phyloP scores from a whole-genome alignment of 108 stramenopile genomes.

The Conticribra weissflogii region DNA sequence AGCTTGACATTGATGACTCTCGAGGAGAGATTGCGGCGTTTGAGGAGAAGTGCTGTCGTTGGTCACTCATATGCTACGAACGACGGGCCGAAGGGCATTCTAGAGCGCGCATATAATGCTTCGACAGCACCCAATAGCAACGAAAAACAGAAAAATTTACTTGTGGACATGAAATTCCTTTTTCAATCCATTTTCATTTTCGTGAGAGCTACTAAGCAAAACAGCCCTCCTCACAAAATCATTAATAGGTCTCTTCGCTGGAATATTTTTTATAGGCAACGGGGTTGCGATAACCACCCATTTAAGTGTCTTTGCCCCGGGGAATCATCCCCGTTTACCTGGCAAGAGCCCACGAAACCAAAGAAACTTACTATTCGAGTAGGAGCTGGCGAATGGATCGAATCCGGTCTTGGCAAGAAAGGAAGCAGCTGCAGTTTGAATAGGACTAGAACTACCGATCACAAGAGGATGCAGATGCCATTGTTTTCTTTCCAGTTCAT shows the following conservation, averaged over 20 bases:
- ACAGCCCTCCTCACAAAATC: conserved; percentile 79
- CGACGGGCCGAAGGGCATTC: conserved; percentile 8
- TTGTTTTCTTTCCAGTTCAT: conserved; percentile 58
- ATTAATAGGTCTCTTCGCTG: conserved; percentile 79
- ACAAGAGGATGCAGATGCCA: conserved; percentile 22
- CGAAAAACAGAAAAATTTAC: conserved; percentile 30
- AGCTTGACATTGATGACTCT: conserved; percentile 86
- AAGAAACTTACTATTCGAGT: conserved; percentile 83
- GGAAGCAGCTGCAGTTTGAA: no score
- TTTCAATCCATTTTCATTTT: conserved; percentile 86
- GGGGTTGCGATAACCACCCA: conserved; percentile 70
- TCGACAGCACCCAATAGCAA: conserved; percentile 1
- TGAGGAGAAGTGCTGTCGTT: conserved; percentile 61
- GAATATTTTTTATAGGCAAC: conserved; percentile 86
- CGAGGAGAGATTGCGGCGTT: conserved; percentile 85
- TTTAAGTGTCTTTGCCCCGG: conserved; percentile 84
- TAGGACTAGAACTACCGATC: no score
- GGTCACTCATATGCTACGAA: neutral
- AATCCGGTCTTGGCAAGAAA: conserved; percentile 2
- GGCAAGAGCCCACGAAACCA: conserved; percentile 89
- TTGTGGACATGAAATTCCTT: conserved; percentile 85
- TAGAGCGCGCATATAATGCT: conserved; percentile 16
- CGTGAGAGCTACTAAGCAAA: conserved; percentile 54
- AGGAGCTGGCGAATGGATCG: conserved; percentile 43
- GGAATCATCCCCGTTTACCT: conserved; percentile 73